Base-by-base conservation (phyloP, 306 rosid genomes). In the Trifolium repens region DNA sequence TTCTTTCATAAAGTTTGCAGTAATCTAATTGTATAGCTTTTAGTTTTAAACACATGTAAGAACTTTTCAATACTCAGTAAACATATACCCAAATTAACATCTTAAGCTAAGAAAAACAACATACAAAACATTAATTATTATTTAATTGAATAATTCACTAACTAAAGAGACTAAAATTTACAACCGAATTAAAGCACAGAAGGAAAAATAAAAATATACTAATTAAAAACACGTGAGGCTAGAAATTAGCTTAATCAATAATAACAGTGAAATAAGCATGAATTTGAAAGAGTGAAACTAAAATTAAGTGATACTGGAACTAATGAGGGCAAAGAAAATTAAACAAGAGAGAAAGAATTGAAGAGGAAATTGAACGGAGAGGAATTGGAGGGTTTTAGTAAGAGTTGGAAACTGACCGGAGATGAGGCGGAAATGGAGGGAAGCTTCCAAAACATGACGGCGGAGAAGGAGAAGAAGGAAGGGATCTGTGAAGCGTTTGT, bases 401-500 rank as follows among this genome's bases (percentile, higher is more conserved):
- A 52, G 34, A n/a, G 50, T 44, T 17, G 8, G 49, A 43, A 77
- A 91, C 89, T 88, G 67, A 94, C 98, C 24, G 98, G 98, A 3
- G 97, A 91, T 67, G 96, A 84, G 73, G 97, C 79, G 60, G 98
- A 91, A 32, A 94, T 85, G 74, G 98, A 75, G 13, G 97, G 85
- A 79, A 94, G 94, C 90, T 93, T 94, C 98, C 98, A 94, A 46
- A 94, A 94, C 98, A 94, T 94, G 89, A 14, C 71, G 94, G 73
- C 13, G n/a, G 14, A 54, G 72, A 17, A 79, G 72, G 73, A 67
- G 24, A 22, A 22, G 24, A 1, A 22, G 69, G 72, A 30, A 49
- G 71, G 78, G 93, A 89, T 90, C 96, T 85, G 87, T 58, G 35
- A 32, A 32, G 35, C 35, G 35, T 32, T 32, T n/a, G 82, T 80